Conservation (phyloP, 129 eudicot species). For the Heracleum sosnowskyi region DNA sequence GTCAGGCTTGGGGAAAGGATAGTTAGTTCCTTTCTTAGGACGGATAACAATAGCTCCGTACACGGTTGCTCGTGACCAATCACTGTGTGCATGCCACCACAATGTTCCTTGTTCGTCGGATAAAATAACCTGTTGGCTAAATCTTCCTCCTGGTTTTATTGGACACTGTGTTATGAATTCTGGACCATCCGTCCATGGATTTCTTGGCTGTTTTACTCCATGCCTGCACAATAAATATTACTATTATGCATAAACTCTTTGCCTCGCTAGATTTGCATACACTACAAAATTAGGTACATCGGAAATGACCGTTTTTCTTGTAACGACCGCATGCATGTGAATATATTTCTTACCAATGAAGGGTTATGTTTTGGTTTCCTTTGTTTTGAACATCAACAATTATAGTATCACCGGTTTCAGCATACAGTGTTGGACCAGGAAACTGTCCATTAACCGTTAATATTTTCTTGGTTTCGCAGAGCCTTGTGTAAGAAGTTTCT, state of each 20-base stretch:
- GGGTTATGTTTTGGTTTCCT: conserved; percentile 1
- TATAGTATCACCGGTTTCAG: conserved; percentile 5
- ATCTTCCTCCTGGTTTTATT: conserved; percentile 45
- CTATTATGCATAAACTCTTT: not conserved
- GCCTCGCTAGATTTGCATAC: too few relatives aligned
- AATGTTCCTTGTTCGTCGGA: conserved; percentile 58
- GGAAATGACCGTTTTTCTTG: too few relatives aligned
- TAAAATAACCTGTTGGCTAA: conserved; percentile 34
- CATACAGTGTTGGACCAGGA: conserved; percentile 8
- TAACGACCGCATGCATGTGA: too few relatives aligned
- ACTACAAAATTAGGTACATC: too few relatives aligned
- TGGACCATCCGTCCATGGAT: conserved; percentile 73
- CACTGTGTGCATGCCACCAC: conserved; percentile 80
- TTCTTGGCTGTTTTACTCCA: conserved; percentile 58
- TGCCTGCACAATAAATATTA: conserved; percentile 30
- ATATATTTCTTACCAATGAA: not conserved
- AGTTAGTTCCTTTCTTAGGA: conserved; percentile 33
- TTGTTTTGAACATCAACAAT: not conserved
- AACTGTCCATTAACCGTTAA: conserved; percentile 10
- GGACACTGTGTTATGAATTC: conserved; percentile 60
- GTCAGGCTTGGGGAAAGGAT: conserved; percentile 49
- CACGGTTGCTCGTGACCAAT: conserved; percentile 58
- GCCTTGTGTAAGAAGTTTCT: conserved; percentile 3
- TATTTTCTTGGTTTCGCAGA: conserved; percentile 1
- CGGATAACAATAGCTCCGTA: conserved; percentile 38